Conservation (phyloP, 257 asterid species). For the Cruciata laevipes region DNA sequence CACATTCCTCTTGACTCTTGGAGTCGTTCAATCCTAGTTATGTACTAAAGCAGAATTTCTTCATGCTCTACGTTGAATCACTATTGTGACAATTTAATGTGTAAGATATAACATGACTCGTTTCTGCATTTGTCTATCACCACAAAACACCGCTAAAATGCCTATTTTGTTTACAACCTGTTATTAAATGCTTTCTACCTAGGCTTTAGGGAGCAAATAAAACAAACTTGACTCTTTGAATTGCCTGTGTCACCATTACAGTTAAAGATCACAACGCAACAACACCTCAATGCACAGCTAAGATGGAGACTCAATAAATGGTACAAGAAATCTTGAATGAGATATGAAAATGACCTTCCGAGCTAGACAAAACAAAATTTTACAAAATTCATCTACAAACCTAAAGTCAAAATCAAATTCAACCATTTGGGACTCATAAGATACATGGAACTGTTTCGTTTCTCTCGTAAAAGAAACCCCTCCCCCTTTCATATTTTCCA, state of each 20-base stretch:
- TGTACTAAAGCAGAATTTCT: too few species aligned
- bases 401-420: neutral
- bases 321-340: neutral
- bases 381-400: neutral
- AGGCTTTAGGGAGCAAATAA: too few species aligned
- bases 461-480: neutral
- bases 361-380: neutral
- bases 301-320: neutral
- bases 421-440: neutral
- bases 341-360: neutral
- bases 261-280: neutral
- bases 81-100: too few species aligned
- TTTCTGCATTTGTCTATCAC: neutral
- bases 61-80: too few species aligned
- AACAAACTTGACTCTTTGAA: neutral
- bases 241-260: neutral
- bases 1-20: too few species aligned
- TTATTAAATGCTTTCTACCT: neutral
- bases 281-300: neutral
- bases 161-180: neutral
- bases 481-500: neutral
- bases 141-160: neutral
- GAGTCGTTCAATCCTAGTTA: too few species aligned
- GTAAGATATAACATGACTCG: neutral
- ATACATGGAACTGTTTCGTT: neutral